phyloP scores from a whole-genome alignment of 1,284 basidiomycete genomes.

The Ganoderma multipileum region DNA sequence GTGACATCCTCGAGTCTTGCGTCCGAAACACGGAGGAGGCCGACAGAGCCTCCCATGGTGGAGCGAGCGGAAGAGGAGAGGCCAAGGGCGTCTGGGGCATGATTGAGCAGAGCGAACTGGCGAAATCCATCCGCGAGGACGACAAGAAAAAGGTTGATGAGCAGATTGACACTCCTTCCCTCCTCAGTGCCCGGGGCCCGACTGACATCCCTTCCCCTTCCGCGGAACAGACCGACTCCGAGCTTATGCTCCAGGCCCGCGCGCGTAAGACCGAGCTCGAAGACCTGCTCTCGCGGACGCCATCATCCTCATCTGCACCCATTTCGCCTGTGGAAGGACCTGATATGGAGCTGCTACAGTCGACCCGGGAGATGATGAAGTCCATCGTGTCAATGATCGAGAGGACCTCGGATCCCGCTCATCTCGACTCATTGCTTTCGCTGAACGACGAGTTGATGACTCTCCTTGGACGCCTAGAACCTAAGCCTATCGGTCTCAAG shows the following conservation, averaged over 20 bases:
- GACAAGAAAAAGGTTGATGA: conserved; percentile 65
- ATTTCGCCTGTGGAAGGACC: conserved; percentile 30
- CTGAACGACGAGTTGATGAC: conserved; percentile 77
- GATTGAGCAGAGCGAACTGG: conserved; percentile 83
- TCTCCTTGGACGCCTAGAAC: conserved; percentile 52
- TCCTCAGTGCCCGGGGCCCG: conserved; percentile 26
- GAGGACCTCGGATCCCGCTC: conserved; percentile 60
- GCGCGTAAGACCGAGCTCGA: conserved; percentile 57
- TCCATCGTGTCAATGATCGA: conserved; percentile 67
- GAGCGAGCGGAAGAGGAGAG: conserved; percentile 45
- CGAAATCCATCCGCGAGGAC: conserved; percentile 67
- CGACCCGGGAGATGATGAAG: conserved; percentile 59
- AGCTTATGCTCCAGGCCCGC: conserved; percentile 61
- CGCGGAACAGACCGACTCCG: conserved; percentile 53
- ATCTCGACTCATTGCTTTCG: conserved; percentile 69
- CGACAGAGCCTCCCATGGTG: conserved; percentile 52
- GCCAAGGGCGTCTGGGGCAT: conserved; percentile 79
- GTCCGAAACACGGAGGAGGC: conserved; percentile 91
- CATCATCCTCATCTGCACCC: conserved; percentile 41
- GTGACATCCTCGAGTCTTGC: conserved; percentile 83
- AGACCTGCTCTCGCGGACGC: conserved; percentile 48
- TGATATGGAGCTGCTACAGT: conserved; percentile 50
- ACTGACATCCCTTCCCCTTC: conserved; percentile 35
- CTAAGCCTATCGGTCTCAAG: conserved; percentile 42
- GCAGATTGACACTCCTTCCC: conserved; percentile 33